phyloP scores from a whole-genome alignment of 169 alveolate genomes.

The Toxoplasma gondii region DNA sequence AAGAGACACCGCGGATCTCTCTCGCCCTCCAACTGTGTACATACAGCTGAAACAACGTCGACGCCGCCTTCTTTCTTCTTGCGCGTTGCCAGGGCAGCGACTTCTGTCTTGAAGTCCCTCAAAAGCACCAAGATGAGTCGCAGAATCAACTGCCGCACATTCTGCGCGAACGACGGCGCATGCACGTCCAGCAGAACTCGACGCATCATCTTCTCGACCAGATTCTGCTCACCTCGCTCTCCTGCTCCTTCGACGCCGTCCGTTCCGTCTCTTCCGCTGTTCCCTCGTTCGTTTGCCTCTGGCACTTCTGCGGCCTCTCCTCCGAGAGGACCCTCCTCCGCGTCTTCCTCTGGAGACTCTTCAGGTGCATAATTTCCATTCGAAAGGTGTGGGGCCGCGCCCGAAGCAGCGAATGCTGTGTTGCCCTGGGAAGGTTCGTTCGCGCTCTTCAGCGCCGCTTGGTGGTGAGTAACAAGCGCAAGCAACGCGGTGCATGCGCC shows the following conservation, averaged over 20 bases:
- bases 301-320: background rate
- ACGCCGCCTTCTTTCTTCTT: background rate
- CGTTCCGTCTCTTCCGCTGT: background rate
- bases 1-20: conserved; percentile 69
- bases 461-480: background rate
- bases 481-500: conserved; percentile 14
- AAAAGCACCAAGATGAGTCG: conserved; percentile 48
- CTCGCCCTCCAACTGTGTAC: conserved; percentile 65
- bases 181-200: conserved; percentile 47
- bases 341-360: background rate
- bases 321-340: background rate
- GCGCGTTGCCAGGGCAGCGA: background rate
- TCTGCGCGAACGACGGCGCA: conserved; percentile 52
- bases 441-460: background rate
- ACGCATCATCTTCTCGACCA: conserved; percentile 18
- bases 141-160: conserved; percentile 52
- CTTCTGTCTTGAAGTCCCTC: background rate
- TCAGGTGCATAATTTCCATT: background rate
- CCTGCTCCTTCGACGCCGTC: background rate
- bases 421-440: background rate
- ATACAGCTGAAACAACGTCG: background rate
- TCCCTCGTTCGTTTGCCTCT: background rate
- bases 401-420: background rate
- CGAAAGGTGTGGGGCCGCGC: conserved; percentile 12
- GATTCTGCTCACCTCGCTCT: background rate